A percentile compares a stretch with the other conserved stretches of the same genome.
These are phyloP conservation scores for Ceratocystis alfenasii DNA, from an alignment of 2,329 filamentous ascomycete genomes.

Conservation along the genomic window DNA sequence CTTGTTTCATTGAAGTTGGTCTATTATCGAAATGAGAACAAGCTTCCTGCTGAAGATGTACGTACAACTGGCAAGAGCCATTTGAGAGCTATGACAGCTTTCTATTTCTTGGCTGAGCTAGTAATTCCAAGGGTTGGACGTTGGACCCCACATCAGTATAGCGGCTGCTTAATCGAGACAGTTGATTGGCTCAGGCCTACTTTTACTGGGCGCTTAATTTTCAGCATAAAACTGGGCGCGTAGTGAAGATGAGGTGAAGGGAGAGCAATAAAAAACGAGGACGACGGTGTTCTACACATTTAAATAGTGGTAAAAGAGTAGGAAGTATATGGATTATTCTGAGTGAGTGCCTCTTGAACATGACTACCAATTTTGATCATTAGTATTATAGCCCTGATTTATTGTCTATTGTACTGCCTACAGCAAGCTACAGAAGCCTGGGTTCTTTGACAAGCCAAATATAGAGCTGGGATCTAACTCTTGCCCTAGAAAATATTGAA, in stretches of 20 bases:
- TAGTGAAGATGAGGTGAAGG: not conserved
- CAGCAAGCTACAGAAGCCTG: no score
- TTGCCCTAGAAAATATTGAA: no score
- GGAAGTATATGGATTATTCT: no score
- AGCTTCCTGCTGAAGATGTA: not conserved
- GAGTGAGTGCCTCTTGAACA: no score
- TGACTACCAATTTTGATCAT: no score
- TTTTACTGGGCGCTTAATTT: not conserved
- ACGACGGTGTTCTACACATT: no score
- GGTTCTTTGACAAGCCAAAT: no score
- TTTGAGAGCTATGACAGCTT: no score
- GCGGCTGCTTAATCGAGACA: not conserved
- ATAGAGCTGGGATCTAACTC: no score
- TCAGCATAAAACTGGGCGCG: not conserved
- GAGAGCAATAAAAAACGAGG: not conserved
- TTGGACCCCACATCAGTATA: not conserved
- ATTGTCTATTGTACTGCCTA: no score
- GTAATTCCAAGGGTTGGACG: not conserved
- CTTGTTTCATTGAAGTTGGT: not conserved
- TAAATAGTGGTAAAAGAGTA: no score
- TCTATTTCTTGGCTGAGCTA: not conserved
- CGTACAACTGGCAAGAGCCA: not conserved
- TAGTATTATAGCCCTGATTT: no score
- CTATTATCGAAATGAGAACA: not conserved
- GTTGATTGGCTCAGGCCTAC: not conserved